A percentile compares a stretch with the other conserved stretches of the same genome.
Evolutionary conservation across 176 grass and related monocot genomes (phyloP).

Genomic region (Aegilops umbellulata): DNA sequence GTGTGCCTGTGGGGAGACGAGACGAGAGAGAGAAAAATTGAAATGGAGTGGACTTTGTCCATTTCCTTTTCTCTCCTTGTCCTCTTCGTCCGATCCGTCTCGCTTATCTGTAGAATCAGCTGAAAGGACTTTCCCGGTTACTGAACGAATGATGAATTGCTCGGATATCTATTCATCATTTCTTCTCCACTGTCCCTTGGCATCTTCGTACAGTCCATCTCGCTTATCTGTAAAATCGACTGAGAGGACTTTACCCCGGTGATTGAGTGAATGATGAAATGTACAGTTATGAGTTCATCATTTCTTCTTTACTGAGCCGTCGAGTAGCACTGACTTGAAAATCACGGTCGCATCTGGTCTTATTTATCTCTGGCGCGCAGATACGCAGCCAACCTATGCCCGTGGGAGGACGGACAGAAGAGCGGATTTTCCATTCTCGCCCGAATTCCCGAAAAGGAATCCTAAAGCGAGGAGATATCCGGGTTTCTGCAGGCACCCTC

Average conservation of each 20-base stretch:
- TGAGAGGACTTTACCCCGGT: neutral
- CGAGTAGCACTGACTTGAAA: neutral
- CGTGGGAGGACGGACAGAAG: conserved; percentile 11
- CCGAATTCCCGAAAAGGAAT: conserved; percentile 55
- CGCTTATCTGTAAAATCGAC: conserved; percentile 2
- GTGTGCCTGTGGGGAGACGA: conserved; percentile 3
- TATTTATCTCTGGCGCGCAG: neutral
- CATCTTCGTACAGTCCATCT: neutral
- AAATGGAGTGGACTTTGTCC: conserved; percentile 24
- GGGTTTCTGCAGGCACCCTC: conserved; percentile 17
- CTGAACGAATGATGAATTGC: neutral
- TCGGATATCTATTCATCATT: neutral
- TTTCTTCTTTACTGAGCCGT: neutral
- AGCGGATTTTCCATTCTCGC: conserved; percentile 34
- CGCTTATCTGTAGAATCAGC: conserved; percentile 6
- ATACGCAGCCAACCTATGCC: neutral
- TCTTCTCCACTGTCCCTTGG: neutral
- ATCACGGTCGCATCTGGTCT: neutral
- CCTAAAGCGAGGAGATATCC: conserved; percentile 34
- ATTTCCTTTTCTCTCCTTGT: conserved; percentile 6
- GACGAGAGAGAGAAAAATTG: neutral
- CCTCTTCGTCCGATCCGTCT: neutral
- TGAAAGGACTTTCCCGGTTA: neutral
- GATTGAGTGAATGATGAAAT: neutral
- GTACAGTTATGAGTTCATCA: neutral